These are phyloP conservation scores for Emmonsiellopsis sp. DNA, from an alignment of 2,329 filamentous ascomycete species.

Conservation along the genomic window DNA sequence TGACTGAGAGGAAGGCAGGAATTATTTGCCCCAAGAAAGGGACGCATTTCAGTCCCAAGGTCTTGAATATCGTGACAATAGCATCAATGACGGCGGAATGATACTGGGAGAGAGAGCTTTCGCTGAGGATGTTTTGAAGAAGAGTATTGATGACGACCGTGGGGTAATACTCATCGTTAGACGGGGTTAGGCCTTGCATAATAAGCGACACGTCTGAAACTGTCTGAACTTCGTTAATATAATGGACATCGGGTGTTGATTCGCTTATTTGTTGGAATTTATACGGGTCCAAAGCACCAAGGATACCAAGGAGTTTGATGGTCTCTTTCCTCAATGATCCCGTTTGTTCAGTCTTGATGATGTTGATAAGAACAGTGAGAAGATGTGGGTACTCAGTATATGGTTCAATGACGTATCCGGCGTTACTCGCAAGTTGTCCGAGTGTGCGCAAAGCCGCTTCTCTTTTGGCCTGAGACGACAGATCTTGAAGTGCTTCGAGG, in stretches of 20 bases:
- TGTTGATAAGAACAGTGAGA: conserved; percentile 82
- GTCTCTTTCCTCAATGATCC: conserved; percentile 83
- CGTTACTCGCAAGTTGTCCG: conserved; percentile 88
- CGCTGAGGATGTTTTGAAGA: conserved; percentile 75
- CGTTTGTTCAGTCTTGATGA: conserved; percentile 86
- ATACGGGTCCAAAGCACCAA: conserved; percentile 91
- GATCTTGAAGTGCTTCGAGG: conserved; percentile 84
- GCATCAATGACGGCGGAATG: conserved; percentile 93
- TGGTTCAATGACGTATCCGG: conserved; percentile 93
- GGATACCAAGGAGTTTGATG: conserved; percentile 90
- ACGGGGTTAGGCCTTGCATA: conserved; percentile 94
- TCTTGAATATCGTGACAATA: conserved; percentile 98
- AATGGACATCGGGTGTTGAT: conserved; percentile 70
- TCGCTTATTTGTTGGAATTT: conserved; percentile 91
- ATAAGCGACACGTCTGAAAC: conserved; percentile 93
- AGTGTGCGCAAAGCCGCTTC: conserved; percentile 85
- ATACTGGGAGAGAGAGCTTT: conserved; percentile 79
- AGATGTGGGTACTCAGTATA: conserved; percentile 93
- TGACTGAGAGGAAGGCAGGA: conserved; percentile 84
- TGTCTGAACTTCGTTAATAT: conserved; percentile 53
- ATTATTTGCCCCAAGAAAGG: conserved; percentile 90
- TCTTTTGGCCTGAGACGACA: conserved; percentile 80
- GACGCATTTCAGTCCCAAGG: conserved; percentile 89
- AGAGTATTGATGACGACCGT: conserved; percentile 96
- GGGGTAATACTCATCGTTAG: conserved; percentile 96